Conservation (phyloP, 306 rosid genomes). For the Parietaria judaica region DNA sequence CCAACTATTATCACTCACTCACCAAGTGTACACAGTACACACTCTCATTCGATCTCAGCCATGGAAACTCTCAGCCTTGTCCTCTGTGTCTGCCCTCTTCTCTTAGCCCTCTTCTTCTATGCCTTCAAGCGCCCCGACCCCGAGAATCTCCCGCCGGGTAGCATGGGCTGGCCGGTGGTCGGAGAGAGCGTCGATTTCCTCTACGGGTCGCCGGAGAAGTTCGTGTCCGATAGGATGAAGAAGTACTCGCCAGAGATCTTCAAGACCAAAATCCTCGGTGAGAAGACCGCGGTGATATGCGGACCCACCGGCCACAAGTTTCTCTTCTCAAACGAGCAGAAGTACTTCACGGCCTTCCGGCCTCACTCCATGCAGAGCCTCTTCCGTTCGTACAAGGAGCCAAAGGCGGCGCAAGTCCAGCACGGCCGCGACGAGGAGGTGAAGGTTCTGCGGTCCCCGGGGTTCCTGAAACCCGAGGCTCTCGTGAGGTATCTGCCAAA, state of each 20-base stretch:
- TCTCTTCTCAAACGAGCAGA: conserved; percentile 44
- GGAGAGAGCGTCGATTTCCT: conserved; percentile 46
- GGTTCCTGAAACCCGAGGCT: conserved; percentile 57
- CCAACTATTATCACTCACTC: too few species aligned
- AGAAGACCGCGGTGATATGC: conserved; percentile 44
- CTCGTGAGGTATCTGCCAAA: conserved; percentile 40
- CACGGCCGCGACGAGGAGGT: conserved; percentile 18
- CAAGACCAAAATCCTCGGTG: conserved; percentile 51
- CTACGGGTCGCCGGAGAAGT: conserved; percentile 33
- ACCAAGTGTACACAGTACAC: too few species aligned
- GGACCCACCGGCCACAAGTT: conserved; percentile 56
- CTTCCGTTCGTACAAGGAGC: conserved; percentile 24
- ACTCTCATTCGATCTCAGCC: too few species aligned
- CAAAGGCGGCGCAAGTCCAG: conserved; percentile 8
- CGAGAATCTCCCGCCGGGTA: conserved; percentile 50
- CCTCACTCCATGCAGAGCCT: conserved; percentile 29
- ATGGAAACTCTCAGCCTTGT: too few species aligned
- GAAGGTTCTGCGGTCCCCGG: conserved; percentile 27
- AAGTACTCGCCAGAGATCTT: conserved; percentile 48
- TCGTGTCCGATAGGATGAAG: conserved; percentile 29
- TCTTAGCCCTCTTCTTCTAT: too few species aligned
- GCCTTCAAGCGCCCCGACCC: not conserved
- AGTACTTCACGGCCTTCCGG: conserved; percentile 39
- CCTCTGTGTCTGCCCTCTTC: too few species aligned
- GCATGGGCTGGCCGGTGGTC: conserved; percentile 53